phyloP scores from a whole-genome alignment of 768 basidiomycete species.

The Lentinula aciculospora region DNA sequence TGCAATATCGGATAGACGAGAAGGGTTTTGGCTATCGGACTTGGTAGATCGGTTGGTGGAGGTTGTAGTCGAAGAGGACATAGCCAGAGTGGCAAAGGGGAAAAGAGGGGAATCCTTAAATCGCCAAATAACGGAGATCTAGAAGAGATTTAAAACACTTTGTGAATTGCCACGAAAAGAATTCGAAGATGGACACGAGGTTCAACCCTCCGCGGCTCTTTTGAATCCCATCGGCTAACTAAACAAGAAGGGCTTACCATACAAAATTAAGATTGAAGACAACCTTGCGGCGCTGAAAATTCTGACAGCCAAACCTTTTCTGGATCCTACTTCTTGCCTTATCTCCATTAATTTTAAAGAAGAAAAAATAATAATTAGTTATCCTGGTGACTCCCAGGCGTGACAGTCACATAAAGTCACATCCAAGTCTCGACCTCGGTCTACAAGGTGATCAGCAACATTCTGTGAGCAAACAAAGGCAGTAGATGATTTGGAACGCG shows the following conservation, averaged over 20 bases:
- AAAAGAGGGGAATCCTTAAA: slow-evolving; percentile 14
- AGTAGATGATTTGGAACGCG: no score
- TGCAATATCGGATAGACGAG: slow-evolving; percentile 46
- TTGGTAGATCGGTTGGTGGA: slow-evolving; percentile 24
- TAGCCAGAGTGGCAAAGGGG: slow-evolving; percentile 18
- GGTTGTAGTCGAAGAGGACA: slow-evolving; percentile 32
- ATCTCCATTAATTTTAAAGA: slow-evolving; percentile 32
- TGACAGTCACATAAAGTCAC: no score
- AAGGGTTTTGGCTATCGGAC: slow-evolving; percentile 8
- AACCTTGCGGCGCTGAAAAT: slow-evolving; percentile 31
- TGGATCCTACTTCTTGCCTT: slow-evolving; percentile 12
- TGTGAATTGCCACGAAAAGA: slow-evolving; percentile 34
- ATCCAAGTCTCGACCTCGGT: no score
- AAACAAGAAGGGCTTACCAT: not conserved
- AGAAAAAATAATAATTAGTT: slow-evolving; percentile 11
- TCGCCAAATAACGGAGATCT: slow-evolving; percentile 27
- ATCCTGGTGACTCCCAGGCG: no score
- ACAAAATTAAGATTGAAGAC: slow-evolving; percentile 49
- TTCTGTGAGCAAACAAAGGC: no score
- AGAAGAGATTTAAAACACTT: slow-evolving; percentile 43
- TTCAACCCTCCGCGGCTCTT: slow-evolving; percentile 50
- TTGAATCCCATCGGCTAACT: not conserved
- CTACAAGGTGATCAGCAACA: no score
- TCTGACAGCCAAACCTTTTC: slow-evolving; percentile 34
- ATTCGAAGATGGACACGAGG: slow-evolving; percentile 68